Evolutionary conservation across 495 filamentous ascomycete genomes (phyloP).

Genomic region (Aspergillus saccharolyticus): DNA sequence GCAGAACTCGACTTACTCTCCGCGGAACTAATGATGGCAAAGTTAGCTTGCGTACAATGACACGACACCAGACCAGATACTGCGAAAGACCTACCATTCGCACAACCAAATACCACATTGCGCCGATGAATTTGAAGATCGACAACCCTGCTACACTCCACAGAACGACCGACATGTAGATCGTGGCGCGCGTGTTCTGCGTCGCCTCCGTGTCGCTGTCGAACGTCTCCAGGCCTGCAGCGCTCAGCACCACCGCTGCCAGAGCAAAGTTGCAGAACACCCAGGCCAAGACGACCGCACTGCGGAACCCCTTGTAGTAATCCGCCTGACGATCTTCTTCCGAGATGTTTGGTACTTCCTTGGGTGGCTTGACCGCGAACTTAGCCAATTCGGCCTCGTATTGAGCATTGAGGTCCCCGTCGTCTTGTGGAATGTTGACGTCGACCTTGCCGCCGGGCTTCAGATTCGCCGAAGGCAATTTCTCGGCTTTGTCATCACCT

Average conservation of each 20-base stretch:
- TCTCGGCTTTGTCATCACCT: slow-evolving; percentile 84
- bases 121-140: slow-evolving; percentile 85
- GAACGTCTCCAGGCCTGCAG: slow-evolving; percentile 72
- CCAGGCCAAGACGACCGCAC: slow-evolving; percentile 87
- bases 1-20: slow-evolving; percentile 32
- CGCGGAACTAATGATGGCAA: slow-evolving; percentile 40
- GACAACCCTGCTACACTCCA: slow-evolving; percentile 88
- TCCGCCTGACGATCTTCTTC: slow-evolving; percentile 85
- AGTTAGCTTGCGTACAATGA: slow-evolving; percentile 14
- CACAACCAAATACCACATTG: slow-evolving; percentile 91
- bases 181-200: slow-evolving; percentile 50
- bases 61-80: not conserved
- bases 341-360: slow-evolving; percentile 56
- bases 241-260: slow-evolving; percentile 77
- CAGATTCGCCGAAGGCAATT: slow-evolving; percentile 71
- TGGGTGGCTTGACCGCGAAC: slow-evolving; percentile 66
- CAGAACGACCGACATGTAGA: slow-evolving; percentile 87
- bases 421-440: slow-evolving; percentile 85
- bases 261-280: slow-evolving; percentile 95
- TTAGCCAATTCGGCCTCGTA: slow-evolving; percentile 80
- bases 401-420: slow-evolving; percentile 81
- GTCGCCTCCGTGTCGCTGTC: slow-evolving; percentile 39
- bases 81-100: slow-evolving; percentile 54
- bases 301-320: slow-evolving; percentile 95
- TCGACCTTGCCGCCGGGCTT: slow-evolving; percentile 92